Evolutionary conservation across 2,329 filamentous ascomycete genomes (phyloP), one percentile per base, ranked within the genome.

Genomic region (Alternaria brassicicola): DNA sequence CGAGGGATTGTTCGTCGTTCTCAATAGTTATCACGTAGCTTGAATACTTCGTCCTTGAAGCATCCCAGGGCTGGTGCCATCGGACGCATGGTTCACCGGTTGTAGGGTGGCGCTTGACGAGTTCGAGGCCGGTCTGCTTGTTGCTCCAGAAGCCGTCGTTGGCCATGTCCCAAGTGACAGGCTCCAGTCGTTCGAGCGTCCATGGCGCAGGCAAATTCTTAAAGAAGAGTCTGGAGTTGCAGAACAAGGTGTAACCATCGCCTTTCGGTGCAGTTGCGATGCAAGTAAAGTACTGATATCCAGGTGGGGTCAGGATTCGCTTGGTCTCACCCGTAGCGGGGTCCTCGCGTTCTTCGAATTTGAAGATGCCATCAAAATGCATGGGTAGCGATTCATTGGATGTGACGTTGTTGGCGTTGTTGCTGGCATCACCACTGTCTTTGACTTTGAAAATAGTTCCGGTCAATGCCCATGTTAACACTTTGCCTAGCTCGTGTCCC

Each of bases 391-490:
- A 81, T 55, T 70, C 69, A 6, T 63, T 76, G 0, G 82, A 84
- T 1, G 85, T 72, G 1, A 86, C 83, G 31, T 85, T 86, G 63
- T 85, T 86, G 17, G 82, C 68, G 0, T 80, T 79, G 6, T 77
- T 72, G 0, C 78, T 78, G 4, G 82, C 76, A 1, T 71, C 79
- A 50, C 83, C 85, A 10, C 83, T 84, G 51, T 88, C 85, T 63
- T 88, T 86, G 0, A 88, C 86, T 57, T 87, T 85, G 2, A 86
- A 85, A 7, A 88, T 76, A 68, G 88, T 85, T 0, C 83, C 85
- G 52, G 85, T 86, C 55, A 81, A 85, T 84, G 84, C 86, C 0
- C 82, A 79, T 6, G 80, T 67, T 0, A 83, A 80, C 1, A 68
- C 74, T n/a, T n/a, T n/a, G 23, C 85, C 84, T 3, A 86, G 75